Conservation (phyloP, 495 filamentous ascomycete genomes). For the Aspergillus panamensis region DNA sequence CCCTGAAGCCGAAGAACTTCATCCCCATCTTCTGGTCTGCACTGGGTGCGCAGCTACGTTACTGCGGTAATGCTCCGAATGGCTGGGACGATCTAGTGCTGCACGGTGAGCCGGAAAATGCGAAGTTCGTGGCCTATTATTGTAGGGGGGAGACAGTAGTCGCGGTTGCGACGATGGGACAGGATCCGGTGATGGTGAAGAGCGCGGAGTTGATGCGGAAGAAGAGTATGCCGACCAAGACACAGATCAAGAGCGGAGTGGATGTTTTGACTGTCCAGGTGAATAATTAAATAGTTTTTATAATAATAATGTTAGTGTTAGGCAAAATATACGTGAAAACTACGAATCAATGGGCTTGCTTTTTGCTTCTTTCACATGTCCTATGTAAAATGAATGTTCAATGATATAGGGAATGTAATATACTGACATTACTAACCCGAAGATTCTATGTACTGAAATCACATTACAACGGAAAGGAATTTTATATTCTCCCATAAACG, state of each 20-base stretch:
- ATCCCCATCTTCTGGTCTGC: constrained; percentile 97
- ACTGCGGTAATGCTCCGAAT: constrained; percentile 77
- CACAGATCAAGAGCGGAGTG: constrained; percentile 65
- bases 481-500: neutral
- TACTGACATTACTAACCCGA: neutral
- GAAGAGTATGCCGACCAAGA: constrained; percentile 77
- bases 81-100: constrained; percentile 84
- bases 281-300: constrained; percentile 26
- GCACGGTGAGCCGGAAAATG: constrained; percentile 70
- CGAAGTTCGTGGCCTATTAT: constrained; percentile 87
- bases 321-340: no score
- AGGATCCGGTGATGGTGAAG: constrained; percentile 84
- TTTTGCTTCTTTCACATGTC: no score
- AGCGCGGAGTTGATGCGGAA: constrained; percentile 81
- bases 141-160: constrained; percentile 83
- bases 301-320: no score
- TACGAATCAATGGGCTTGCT: no score
- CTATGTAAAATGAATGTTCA: no score
- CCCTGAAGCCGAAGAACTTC: constrained; percentile 62
- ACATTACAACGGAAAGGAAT: neutral
- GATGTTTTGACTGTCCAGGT: constrained; percentile 65
- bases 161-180: constrained; percentile 85
- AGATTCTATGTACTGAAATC: neutral
- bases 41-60: constrained; percentile 80
- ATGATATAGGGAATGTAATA: neutral